phyloP scores from a whole-genome alignment of 192 early-diverging fungal genomes.

The Phycomyces blakesleeanus region DNA sequence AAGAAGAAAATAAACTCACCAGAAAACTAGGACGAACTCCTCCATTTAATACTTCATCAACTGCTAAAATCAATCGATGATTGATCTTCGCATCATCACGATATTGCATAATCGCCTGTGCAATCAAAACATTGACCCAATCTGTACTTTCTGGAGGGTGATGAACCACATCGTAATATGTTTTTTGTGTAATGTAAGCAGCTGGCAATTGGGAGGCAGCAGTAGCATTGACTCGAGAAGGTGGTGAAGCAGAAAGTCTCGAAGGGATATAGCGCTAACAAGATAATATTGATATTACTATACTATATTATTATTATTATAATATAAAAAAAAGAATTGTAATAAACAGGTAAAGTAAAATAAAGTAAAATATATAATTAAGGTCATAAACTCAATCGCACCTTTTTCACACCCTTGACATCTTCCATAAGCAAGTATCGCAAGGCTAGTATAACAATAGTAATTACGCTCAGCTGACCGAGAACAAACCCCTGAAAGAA shows the following conservation, averaged over 20 bases:
- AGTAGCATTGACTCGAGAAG: constrained; percentile 40
- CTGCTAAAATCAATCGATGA: constrained; percentile 54
- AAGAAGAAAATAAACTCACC: constrained; percentile 39
- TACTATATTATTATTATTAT: not conserved
- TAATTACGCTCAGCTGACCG: constrained; percentile 45
- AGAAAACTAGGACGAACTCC: constrained; percentile 65
- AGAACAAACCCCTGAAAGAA: constrained; percentile 50
- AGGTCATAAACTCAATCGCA: not conserved
- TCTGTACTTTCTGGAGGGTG: constrained; percentile 68
- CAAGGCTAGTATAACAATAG: constrained; percentile 46
- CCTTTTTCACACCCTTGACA: constrained; percentile 36
- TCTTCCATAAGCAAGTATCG: constrained; percentile 54
- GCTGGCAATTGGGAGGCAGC: constrained; percentile 50
- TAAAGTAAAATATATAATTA: too few species aligned
- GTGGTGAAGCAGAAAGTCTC: constrained; percentile 38
- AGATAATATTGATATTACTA: not conserved
- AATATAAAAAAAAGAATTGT: too few species aligned
- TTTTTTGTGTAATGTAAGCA: constrained; percentile 52
- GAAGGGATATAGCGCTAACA: constrained; percentile 39
- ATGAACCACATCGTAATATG: constrained; percentile 50
- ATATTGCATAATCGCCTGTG: constrained; percentile 71
- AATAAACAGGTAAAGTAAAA: not conserved
- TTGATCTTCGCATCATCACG: constrained; percentile 68
- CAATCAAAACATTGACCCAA: constrained; percentile 82
- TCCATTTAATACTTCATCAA: constrained; percentile 71